Evolutionary conservation across 805 yeast species (phyloP), one percentile per base, ranked within the genome.

Genomic region (Monosporozyma aerobia): DNA sequence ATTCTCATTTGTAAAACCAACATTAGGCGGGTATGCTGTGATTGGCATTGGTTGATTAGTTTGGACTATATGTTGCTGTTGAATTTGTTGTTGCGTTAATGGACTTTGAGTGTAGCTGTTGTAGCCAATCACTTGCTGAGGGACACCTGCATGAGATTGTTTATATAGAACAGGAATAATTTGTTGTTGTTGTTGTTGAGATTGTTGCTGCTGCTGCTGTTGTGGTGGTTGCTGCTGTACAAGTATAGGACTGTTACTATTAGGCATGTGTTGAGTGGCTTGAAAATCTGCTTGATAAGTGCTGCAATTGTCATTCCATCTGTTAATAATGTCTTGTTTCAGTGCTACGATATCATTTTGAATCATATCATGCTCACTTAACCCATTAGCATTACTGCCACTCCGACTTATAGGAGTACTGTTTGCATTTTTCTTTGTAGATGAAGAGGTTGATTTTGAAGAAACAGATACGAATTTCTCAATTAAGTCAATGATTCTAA

Each of bases 401-500:
- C 43, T 39, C 13, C 43, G 16, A 39, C 43, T 39, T 2, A 2
- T 23, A 19, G 25, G 23, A 19, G 16, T 39, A 16, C 25, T 22
- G 19, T 19, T 41, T 8, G 23, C 16, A 37, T 23, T 14, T 10
- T 39, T 39, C 8, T 16, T 16, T 9, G 43, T 39, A 16, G 43
- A 4, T 13, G 16, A 5, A 5, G 41, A 37, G 6, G 40, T 14
- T 13, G 10, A 8, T 19, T 44, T 25, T n/a, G 13, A 39, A 14
- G 41, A 37, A 14, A 19, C 5, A 4, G 53, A 22, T 27, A 51
- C 48, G 19, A 40, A 44, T 25, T 51, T 37, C 30, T 52, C 41
- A 35, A 54, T 41, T 11, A 46, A 47, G 10, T 48, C 55, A 19
- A 54, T 53, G n/a, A 54, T 13, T 37, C 30, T 50, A 23, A 53